Base-by-base conservation (phyloP, 2,329 filamentous ascomycete species). In the Alternaria tenuissima region DNA sequence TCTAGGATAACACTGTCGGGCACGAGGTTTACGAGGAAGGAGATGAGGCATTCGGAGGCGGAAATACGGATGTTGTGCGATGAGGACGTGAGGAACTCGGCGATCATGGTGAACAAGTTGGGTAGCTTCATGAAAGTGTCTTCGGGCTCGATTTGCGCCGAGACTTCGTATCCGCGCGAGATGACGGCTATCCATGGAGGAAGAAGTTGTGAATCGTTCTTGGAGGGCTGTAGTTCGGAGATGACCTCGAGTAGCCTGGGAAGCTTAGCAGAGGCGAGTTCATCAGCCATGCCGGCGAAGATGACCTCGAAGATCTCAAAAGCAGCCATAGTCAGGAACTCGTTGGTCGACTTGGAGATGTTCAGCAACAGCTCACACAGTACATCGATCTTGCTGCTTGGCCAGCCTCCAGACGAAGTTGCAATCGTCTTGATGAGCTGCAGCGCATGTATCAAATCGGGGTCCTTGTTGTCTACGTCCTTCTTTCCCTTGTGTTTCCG, bases 271-370 rank as follows among this genome's bases (percentile, higher is more conserved):
- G 93, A 96, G 0, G 94, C 92, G 49, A 94, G 86, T 67, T 96
- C 93, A 67, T 94, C 91, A 16, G 89, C 87, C 90, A 99, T 94
- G 7, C 93, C 91, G 70, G 91, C 90, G 67, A 99, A 98, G 44
- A 98, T 96, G 77, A 96, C 91, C 78, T 99, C 95, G 72, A 99
- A 99, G 4, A 98, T 94, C 67, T 97, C 94, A 71, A 99, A 97
- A 0, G 94, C 91, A 11, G 92, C 91, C 90, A 98, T 96, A 32
- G 94, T 96, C 83, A 99, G 89, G 78, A 94, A 96, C 76, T 98
- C 94, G 77, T 96, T 97, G 78, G 89, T 95, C 8, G 91, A 94
- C 74, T 90, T 90, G 30, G 94, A 94, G 63, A 98, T 96, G 67
- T 89, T 89, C 68, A 99, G 87, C 59, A 99, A 82, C 55, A 97